Evolutionary conservation across 1,139 yeast genomes (phyloP), one percentile per base, ranked within the genome.

Genomic region (Blastobotrys apis): DNA sequence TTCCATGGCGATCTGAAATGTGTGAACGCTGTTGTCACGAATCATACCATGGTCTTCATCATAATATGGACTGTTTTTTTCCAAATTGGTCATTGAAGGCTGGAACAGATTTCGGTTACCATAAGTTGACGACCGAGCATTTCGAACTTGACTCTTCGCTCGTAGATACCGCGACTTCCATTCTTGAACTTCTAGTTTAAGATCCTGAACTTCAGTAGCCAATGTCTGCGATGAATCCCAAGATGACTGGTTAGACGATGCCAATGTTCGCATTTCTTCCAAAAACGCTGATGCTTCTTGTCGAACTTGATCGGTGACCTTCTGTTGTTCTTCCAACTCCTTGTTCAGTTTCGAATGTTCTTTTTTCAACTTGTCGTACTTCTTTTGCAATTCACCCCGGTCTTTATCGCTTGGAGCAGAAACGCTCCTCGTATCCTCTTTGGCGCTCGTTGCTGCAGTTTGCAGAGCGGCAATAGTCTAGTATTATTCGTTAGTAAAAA

Each of bases 251-350:
- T 39, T 33, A 26, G 47, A 47, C 40, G 61, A 62, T 3, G 72
- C 64, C 31, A 69, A 58, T 1, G 58, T 52, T 20, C 68, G 55
- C 72, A 70, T 67, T 45, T 70, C 73, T 13, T 53, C 55, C 33
- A 70, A 53, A 47, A 68, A 65, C n/a, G 54, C 60, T 6, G 63
- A 56, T 1, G 73, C 73, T 49, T 70, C 73, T 3, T 56, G 51
- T n/a, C 70, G 60, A 19, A 69, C 72, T 47, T 67, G 66, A 21
- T 66, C 69, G 0, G 71, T 67, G 10, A 68, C 57, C 26, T 49
- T 50, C 35, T 64, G 67, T 50, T 68, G 72, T 38, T 58, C 59
- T 27, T 54, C 59, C 12, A 67, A 53, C 46, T 66, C 67, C 32
- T 44, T 44, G 33, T 53, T 51, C 15, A 61, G 49, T 31, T 48